Conservation (phyloP, 2,329 filamentous ascomycete species). For the Didymella segeticola region DNA sequence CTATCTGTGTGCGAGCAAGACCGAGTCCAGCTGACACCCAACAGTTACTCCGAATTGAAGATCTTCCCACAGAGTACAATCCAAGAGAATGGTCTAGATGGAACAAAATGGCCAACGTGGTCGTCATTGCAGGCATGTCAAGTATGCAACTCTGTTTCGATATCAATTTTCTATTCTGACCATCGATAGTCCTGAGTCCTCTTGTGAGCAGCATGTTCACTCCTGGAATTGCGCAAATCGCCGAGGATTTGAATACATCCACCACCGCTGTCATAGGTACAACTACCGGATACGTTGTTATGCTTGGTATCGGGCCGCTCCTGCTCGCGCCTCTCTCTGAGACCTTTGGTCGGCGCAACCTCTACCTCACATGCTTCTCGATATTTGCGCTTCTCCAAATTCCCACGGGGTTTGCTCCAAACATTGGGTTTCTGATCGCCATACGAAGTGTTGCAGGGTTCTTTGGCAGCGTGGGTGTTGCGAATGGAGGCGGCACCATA, state of each 20-base stretch:
- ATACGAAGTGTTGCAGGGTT: constrained; percentile 57
- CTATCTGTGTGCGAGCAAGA: constrained; percentile 23
- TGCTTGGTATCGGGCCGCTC: constrained; percentile 57
- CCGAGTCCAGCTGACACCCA: not conserved
- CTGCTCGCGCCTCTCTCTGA: constrained; percentile 56
- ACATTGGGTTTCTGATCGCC: constrained; percentile 54
- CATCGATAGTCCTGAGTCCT: constrained; percentile 51
- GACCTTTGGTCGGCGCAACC: constrained; percentile 54
- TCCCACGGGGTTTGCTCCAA: constrained; percentile 56
- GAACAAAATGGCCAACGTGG: constrained; percentile 58
- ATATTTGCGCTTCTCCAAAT: constrained; percentile 57
- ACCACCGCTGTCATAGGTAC: constrained; percentile 55
- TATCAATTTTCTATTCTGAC: not conserved
- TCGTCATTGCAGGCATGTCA: constrained; percentile 59
- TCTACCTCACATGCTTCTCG: constrained; percentile 56
- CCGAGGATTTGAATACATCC: constrained; percentile 53
- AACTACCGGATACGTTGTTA: constrained; percentile 59
- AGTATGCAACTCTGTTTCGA: constrained; percentile 32
- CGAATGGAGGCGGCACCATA: constrained; percentile 61
- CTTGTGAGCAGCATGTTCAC: constrained; percentile 61
- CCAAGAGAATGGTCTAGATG: constrained; percentile 55
- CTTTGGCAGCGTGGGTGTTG: constrained; percentile 59
- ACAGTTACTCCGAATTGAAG: constrained; percentile 31
- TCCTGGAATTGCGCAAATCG: constrained; percentile 59
- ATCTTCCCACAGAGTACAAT: constrained; percentile 50